These are phyloP conservation scores for Pascua guehoae DNA, from an alignment of 1,284 basidiomycete species.

Conservation along the genomic window DNA sequence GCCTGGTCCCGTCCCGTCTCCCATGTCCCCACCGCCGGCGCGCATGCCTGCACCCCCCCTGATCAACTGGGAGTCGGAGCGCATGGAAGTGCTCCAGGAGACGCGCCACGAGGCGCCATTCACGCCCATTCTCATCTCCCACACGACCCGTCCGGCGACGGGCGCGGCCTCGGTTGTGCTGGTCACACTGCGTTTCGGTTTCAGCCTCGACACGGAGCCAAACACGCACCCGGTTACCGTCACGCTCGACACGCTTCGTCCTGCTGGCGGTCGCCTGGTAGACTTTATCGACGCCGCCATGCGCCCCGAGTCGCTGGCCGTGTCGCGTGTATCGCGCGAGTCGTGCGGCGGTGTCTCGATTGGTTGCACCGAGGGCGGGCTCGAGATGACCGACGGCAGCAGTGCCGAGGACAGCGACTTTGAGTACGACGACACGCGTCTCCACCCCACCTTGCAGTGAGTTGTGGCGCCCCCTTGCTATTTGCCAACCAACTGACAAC, in stretches of 20 bases:
- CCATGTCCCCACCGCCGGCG: neutral
- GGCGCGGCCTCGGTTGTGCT: constrained; percentile 9
- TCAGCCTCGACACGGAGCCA: constrained; percentile 24
- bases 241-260: constrained; percentile 23
- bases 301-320: neutral
- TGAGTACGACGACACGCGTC: constrained; percentile 24
- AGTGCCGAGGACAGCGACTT: constrained; percentile 31
- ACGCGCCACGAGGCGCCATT: neutral
- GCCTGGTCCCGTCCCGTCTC: neutral
- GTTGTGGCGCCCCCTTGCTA: no score
- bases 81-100: no score
- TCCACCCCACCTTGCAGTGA: constrained; percentile 22
- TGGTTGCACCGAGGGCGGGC: constrained; percentile 1
- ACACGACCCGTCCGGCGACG: constrained; percentile 2
- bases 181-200: constrained; percentile 29
- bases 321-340: no score
- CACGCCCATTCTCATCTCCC: constrained; percentile 9
- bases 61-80: no score
- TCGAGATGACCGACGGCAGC: constrained; percentile 30
- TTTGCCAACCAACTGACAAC: neutral
- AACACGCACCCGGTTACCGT: constrained; percentile 27
- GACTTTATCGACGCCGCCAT: constrained; percentile 21
- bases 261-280: constrained; percentile 18
- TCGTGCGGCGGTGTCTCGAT: neutral
- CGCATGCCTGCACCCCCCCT: neutral